Base-by-base conservation (phyloP, 2,329 filamentous ascomycete genomes). In the Gremmenia infestans region DNA sequence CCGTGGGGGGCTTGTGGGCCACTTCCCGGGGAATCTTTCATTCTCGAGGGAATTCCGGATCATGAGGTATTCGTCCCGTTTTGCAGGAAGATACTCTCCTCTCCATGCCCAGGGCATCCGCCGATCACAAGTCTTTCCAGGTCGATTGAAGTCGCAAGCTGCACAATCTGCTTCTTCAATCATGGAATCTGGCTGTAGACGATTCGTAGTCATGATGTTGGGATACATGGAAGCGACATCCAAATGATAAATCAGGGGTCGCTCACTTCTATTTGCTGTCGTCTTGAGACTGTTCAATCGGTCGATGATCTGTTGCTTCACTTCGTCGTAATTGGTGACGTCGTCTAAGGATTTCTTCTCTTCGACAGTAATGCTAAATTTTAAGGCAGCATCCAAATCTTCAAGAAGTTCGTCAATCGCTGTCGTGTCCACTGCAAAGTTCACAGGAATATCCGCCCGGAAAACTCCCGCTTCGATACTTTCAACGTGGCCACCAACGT, bases 191-290 rank as follows among this genome's bases (percentile, higher is more conserved):
- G 94, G 94, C 65, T 99, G 94, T 48, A 99, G 74, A 71, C 94
- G 88, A 72, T 99, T 99, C 1, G 94, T 99, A 2, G 95, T 99
- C 95, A 99, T 99, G 71, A 99, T 99, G 72, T 99, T 99, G 9
- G 94, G 94, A 71, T 99, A 99, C 94, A 99, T 99, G 57, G 94
- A 97, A 17, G 94, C 94, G 56, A 99, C 95, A 69, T 99, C 94
- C 74, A 99, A 78, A 79, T 99, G 94, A 74, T 99, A 99, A 62
- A 99, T 99, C 35, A 95, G 81, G 4, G 94, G 94, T 45, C 85
- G 79, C 71, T 99, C 94, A 64, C 79, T 85, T 60, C 94, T 82
- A 66, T 95, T 91, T 0, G 94, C 93, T 0, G 87, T 94, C 51
- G 86, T 79, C 71, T 89, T 95, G 52, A 99, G 78, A 60, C 85